phyloP scores from a whole-genome alignment of 768 basidiomycete species.

The Lanmaoa rubissima region DNA sequence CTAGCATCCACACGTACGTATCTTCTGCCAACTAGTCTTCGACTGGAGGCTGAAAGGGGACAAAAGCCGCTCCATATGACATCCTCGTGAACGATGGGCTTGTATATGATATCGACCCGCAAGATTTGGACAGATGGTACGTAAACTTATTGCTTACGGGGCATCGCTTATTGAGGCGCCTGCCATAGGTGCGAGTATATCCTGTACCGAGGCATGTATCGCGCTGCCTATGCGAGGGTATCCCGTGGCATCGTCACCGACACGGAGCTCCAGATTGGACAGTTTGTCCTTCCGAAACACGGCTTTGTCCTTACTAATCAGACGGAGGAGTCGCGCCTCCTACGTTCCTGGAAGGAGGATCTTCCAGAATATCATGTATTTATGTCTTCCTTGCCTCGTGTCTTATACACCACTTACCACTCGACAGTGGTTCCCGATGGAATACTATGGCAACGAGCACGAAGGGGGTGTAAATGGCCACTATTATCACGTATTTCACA shows the following conservation, averaged over 20 bases:
- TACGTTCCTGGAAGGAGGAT: conserved; percentile 63
- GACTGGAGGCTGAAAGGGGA: conserved; percentile 7
- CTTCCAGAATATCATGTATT: conserved; percentile 60
- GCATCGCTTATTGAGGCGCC: background rate
- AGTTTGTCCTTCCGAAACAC: conserved; percentile 71
- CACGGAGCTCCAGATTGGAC: conserved; percentile 86
- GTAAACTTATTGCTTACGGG: conserved; percentile 4
- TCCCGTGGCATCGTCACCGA: conserved; percentile 85
- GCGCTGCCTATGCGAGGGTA: conserved; percentile 79
- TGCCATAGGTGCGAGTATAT: conserved; percentile 84
- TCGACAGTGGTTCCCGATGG: conserved; percentile 72
- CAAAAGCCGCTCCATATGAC: conserved; percentile 69
- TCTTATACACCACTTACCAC: background rate
- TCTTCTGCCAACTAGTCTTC: background rate
- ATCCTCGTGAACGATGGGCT: conserved; percentile 74
- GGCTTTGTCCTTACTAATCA: conserved; percentile 56
- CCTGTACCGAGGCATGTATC: conserved; percentile 74
- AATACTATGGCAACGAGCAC: conserved; percentile 56
- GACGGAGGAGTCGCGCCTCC: conserved; percentile 59
- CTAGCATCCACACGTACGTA: conserved; percentile 59
- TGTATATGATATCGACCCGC: conserved; percentile 76
- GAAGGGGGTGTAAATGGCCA: conserved; percentile 66
- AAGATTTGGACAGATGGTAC: conserved; percentile 71
- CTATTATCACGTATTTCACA: conserved; percentile 74
- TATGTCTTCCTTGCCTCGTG: conserved; percentile 22